Percentiles rank a stretch among this genome's conserved stretches.
Conservation (phyloP, 2,329 filamentous ascomycete genomes). For the Lasiodiplodia theobromae region DNA sequence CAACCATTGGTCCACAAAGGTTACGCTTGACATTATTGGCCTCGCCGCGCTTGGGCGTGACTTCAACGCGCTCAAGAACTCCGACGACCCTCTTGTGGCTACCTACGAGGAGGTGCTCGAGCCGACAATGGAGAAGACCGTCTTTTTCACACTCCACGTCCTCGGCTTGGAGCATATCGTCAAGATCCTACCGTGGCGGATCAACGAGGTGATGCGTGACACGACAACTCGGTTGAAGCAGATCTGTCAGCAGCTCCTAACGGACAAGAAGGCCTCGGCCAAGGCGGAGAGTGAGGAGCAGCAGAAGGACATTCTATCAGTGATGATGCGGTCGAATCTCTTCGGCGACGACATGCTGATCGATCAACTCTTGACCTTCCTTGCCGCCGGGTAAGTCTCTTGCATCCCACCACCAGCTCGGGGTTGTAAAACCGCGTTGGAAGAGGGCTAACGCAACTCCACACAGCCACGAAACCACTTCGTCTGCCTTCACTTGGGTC, state of each 20-base stretch:
- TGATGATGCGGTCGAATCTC: slow-evolving; percentile 60
- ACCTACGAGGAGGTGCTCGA: slow-evolving; percentile 54
- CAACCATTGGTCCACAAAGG: slow-evolving; percentile 53
- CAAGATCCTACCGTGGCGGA: slow-evolving; percentile 54
- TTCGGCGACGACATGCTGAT: slow-evolving; percentile 62
- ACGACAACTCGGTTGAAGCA: slow-evolving; percentile 46
- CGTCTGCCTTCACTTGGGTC: slow-evolving; percentile 78
- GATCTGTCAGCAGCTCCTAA: slow-evolving; percentile 56
- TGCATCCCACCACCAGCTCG: neutral
- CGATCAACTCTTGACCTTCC: slow-evolving; percentile 64
- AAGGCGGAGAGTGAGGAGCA: slow-evolving; percentile 44
- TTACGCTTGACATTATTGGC: slow-evolving; percentile 57
- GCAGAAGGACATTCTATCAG: slow-evolving; percentile 52
- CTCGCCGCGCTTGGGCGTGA: slow-evolving; percentile 54
- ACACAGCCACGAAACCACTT: slow-evolving; percentile 74
- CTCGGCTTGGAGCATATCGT: slow-evolving; percentile 49
- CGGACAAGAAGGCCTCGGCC: slow-evolving; percentile 54
- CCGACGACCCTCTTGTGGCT: slow-evolving; percentile 51
- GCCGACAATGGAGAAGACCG: slow-evolving; percentile 56
- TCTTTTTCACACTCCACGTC: slow-evolving; percentile 52
- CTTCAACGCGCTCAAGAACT: slow-evolving; percentile 50
- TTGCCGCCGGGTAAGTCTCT: slow-evolving; percentile 61
- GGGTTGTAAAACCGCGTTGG: neutral
- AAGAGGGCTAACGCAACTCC: neutral
- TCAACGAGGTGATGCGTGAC: slow-evolving; percentile 51